Conservation (phyloP, 176 grass and related monocot genomes). For the Pontederia paniculata region DNA sequence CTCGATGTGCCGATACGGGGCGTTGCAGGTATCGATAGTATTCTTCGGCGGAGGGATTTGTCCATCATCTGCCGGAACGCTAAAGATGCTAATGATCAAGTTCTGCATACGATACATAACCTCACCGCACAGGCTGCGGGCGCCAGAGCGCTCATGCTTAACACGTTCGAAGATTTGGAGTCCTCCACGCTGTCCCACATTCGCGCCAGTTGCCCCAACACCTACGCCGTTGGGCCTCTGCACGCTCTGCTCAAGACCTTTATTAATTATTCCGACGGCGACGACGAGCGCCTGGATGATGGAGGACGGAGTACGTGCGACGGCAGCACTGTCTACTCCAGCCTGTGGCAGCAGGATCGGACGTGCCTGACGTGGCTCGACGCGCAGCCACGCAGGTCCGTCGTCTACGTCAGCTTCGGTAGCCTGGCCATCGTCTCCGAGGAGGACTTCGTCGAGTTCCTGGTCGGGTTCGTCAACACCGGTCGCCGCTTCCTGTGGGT, state of each 20-base stretch:
- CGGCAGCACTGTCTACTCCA: no score
- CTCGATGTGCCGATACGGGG: conserved; percentile 17
- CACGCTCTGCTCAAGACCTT: neutral
- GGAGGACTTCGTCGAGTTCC: no score
- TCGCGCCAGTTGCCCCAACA: neutral
- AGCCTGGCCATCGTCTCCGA: no score
- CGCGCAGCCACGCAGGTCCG: no score
- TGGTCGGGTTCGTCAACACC: no score
- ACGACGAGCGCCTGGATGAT: no score
- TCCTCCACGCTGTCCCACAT: neutral
- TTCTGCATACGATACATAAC: conserved; percentile 18
- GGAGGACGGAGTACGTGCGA: conserved; percentile 9
- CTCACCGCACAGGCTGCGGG: neutral
- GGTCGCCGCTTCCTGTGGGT: no score
- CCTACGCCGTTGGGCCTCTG: neutral
- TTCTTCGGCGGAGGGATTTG: conserved; percentile 19
- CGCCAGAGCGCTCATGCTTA: neutral
- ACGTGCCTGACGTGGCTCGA: no score
- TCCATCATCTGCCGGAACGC: conserved; percentile 3
- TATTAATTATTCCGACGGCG: no score
- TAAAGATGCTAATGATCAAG: neutral
- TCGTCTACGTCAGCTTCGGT: no score
- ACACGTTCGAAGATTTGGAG: neutral
- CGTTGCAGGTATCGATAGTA: conserved; percentile 20
- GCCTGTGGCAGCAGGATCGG: no score